Base-by-base conservation (phyloP, 2,329 filamentous ascomycete genomes). In the Tolypocladium tundrense region DNA sequence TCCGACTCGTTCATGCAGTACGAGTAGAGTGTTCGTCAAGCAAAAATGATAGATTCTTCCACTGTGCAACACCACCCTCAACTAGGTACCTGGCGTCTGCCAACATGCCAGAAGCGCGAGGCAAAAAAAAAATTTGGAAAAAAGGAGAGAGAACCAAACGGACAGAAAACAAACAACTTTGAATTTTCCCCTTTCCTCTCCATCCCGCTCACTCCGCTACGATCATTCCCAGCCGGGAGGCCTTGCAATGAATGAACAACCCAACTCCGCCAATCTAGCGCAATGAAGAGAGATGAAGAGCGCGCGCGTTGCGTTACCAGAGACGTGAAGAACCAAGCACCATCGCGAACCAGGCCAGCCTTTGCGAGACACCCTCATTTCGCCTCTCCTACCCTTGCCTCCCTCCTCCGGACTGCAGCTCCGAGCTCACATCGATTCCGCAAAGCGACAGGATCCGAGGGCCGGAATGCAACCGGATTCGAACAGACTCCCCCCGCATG, bases 181-280 rank as follows among this genome's bases (percentile, higher is more conserved):
- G 4, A 19, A 54, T 27, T 51, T 57, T 16, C 21, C 56, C 50
- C n/a, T 16, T 54, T 56, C 55, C 57, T 55, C 57, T 58, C 60
- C 60, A 57, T 60, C 63, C 57, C 58, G 48, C 57, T 60, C 62
- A 60, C 61, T 62, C 62, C 60, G 59, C 63, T 61, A 60, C 62
- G 58, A 62, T 60, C 58, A 61, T 64, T 60, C 57, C 63, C 58
- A 56, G 60, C 56, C 59, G 57, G 60, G 55, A 60, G 58, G 59
- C 60, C 56, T 62, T 60, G 52, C 54, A 54, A 56, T 48, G 57
- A 62, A 60, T 55, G 58, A 62, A 62, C 58, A 63, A 64, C 62
- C 63, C 61, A 64, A 65, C 63, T 63, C 64, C 64, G 55, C 64
- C 62, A 65, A 61, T 65, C 63, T 66, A 65, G 63, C 59, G 62